Percentiles rank a stretch among this genome's conserved stretches.
phyloP scores from a whole-genome alignment of 2,329 filamentous ascomycete species.

The Aspergillus ochraceus region DNA sequence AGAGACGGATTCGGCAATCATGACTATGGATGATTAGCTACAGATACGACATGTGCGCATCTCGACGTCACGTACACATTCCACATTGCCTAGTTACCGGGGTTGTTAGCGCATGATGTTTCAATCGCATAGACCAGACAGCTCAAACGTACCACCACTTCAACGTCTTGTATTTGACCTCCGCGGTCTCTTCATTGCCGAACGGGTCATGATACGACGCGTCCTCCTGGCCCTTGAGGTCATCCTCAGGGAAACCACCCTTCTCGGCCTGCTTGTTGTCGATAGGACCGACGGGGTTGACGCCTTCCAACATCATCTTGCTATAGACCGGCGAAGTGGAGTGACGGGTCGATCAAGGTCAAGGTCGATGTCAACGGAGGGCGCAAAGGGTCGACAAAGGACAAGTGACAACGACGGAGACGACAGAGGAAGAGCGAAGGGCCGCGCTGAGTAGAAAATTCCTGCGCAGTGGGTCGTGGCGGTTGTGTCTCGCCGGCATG shows the following conservation, averaged over 20 bases:
- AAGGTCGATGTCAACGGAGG: not conserved
- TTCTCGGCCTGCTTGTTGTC: conserved; percentile 15
- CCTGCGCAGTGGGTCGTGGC: not conserved
- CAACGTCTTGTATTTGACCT: conserved; percentile 51
- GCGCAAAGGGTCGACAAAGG: not conserved
- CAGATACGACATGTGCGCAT: not conserved
- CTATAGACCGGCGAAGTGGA: too few species aligned
- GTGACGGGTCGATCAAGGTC: not conserved
- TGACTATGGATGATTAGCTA: conserved; percentile 33
- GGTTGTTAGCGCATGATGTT: conserved; percentile 4
- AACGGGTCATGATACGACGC: conserved; percentile 28
- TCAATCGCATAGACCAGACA: too few species aligned
- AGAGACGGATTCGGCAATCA: conserved; percentile 58
- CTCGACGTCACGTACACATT: conserved; percentile 30
- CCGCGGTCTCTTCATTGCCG: conserved; percentile 32
- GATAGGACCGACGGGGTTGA: conserved; percentile 11
- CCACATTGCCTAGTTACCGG: conserved; percentile 32
- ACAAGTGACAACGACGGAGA: not conserved
- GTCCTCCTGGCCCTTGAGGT: conserved; percentile 10
- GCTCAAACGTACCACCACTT: conserved; percentile 34
- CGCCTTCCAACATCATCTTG: conserved; percentile 11
- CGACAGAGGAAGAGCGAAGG: not conserved
- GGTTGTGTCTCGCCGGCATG: not conserved
- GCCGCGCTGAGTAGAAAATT: not conserved
- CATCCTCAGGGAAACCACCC: conserved; percentile 11